Percentiles rank a stretch among this genome's conserved stretches.
These are phyloP conservation scores for Clavispora vitiphila DNA, from an alignment of 805 yeast genomes.

Conservation along the genomic window DNA sequence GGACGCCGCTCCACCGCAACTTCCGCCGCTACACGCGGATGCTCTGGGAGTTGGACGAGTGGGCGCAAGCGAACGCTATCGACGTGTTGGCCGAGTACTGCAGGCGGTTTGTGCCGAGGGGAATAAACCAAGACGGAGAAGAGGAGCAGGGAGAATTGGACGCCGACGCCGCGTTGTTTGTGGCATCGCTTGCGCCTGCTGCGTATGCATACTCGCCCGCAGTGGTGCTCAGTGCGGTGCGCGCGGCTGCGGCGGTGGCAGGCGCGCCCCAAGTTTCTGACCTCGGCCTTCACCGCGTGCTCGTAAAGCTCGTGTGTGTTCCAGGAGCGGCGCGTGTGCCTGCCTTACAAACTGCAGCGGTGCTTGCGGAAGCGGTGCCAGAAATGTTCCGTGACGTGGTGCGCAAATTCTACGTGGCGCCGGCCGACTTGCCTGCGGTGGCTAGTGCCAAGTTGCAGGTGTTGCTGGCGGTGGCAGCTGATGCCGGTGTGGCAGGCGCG, in stretches of 20 bases:
- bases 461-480: slow-evolving; percentile 51
- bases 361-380: slow-evolving; percentile 8
- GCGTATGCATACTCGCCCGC: slow-evolving; percentile 50
- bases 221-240: slow-evolving; percentile 57
- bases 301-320: slow-evolving; percentile 41
- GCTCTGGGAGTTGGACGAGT: slow-evolving; percentile 57
- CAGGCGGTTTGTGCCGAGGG: slow-evolving; percentile 55
- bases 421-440: slow-evolving; percentile 43
- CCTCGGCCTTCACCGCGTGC: slow-evolving; percentile 44
- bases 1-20: slow-evolving; percentile 68
- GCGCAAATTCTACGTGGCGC: slow-evolving; percentile 50
- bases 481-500: slow-evolving; percentile 44
- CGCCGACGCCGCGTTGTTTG: slow-evolving; percentile 51
- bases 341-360: slow-evolving; percentile 44
- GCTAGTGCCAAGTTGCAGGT: slow-evolving; percentile 57
- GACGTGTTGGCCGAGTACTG: slow-evolving; percentile 66
- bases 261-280: slow-evolving; percentile 50
- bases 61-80: slow-evolving; percentile 58
- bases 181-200: slow-evolving; percentile 43
- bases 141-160: too few relatives aligned
- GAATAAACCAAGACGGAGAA: too few relatives aligned
- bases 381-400: slow-evolving; percentile 28
- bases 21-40: slow-evolving; percentile 53
- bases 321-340: slow-evolving; percentile 18
- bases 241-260: slow-evolving; percentile 53